phyloP scores from a whole-genome alignment of 2,329 filamentous ascomycete genomes.

The Fusarium fujikuroi region DNA sequence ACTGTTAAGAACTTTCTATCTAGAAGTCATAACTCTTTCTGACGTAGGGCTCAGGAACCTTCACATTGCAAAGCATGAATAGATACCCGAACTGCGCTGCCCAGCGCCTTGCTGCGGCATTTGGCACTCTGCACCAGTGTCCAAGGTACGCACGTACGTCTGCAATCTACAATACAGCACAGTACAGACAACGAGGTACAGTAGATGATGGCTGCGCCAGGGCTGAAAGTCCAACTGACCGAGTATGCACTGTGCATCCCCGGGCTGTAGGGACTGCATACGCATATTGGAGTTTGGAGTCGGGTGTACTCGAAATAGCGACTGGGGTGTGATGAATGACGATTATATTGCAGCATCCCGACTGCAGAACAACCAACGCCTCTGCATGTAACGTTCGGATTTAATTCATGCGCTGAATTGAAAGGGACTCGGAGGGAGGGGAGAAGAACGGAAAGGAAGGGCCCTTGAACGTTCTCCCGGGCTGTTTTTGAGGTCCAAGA shows the following conservation, averaged over 20 bases:
- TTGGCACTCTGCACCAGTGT: constrained; percentile 2
- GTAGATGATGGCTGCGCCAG: constrained; percentile 24
- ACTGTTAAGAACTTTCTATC: not conserved
- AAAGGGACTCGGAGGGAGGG: not conserved
- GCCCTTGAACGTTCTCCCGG: constrained; percentile 24
- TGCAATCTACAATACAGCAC: not conserved
- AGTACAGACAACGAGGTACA: not conserved
- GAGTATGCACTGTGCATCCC: constrained; percentile 27
- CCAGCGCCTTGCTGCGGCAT: constrained; percentile 37
- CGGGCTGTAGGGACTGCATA: constrained; percentile 15
- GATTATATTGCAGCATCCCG: constrained; percentile 22
- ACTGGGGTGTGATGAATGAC: constrained; percentile 31
- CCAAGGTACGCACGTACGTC: not conserved
- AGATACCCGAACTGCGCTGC: constrained; percentile 2
- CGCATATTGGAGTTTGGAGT: not conserved
- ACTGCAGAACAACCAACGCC: constrained; percentile 28
- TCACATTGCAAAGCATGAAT: constrained; percentile 12
- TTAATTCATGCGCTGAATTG: constrained; percentile 3
- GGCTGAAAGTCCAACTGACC: constrained; percentile 17
- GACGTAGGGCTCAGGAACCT: not conserved
- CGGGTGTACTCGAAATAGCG: constrained; percentile 17
- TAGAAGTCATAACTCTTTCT: constrained; percentile 1
- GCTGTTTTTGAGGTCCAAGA: constrained; percentile 29
- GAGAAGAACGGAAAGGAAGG: not conserved
- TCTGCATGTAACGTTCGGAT: constrained; percentile 25